phyloP scores from a whole-genome alignment of 257 asterid genomes.

The Solanum pennellii region DNA sequence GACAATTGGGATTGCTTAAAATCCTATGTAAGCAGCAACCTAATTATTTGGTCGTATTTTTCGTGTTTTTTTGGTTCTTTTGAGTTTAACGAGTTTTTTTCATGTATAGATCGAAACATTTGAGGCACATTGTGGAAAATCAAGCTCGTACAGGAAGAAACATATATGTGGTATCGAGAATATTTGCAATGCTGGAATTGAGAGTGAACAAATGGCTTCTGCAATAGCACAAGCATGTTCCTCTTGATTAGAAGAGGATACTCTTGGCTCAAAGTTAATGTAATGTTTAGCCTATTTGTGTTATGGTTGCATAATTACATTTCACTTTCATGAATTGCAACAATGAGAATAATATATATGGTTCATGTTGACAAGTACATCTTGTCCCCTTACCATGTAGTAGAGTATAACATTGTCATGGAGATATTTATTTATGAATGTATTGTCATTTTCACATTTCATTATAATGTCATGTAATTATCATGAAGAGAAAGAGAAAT shows the following conservation, averaged over 20 bases:
- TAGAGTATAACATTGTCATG: neutral
- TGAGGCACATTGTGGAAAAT: conserved; percentile 70
- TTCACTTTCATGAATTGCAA: neutral
- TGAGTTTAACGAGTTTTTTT: neutral
- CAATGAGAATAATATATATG: neutral
- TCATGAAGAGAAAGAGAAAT: neutral
- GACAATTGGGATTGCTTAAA: conserved; percentile 48
- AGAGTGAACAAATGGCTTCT: conserved; percentile 54
- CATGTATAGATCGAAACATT: conserved; percentile 43
- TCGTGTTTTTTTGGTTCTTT: neutral
- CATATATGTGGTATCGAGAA: conserved; percentile 87
- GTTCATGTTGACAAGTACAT: neutral
- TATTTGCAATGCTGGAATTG: conserved; percentile 77
- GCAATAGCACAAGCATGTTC: conserved; percentile 68
- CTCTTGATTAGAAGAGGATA: conserved; percentile 6
- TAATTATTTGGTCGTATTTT: neutral
- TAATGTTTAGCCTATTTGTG: neutral
- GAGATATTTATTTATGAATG: neutral
- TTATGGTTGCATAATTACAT: neutral
- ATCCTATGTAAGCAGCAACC: conserved; percentile 48
- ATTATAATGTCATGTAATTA: neutral
- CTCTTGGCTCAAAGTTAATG: neutral
- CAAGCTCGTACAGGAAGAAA: conserved; percentile 88
- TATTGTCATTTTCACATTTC: neutral
- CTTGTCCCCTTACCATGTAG: neutral